Conservation (phyloP, 768 basidiomycete species). For the Collybia mongolica region DNA sequence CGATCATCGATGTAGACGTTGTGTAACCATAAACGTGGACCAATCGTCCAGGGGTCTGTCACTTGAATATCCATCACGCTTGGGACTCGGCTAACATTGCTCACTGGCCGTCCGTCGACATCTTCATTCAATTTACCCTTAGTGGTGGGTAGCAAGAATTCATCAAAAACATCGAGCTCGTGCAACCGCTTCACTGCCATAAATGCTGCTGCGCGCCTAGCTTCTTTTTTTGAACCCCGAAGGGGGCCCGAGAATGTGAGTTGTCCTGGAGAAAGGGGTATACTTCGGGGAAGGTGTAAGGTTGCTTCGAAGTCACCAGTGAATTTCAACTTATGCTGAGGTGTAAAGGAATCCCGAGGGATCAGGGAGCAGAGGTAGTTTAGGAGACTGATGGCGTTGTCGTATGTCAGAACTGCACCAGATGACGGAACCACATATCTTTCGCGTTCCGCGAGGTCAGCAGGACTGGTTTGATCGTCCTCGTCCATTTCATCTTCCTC, state of each 20-base stretch:
- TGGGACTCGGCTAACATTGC: constrained; percentile 45
- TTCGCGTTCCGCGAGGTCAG: constrained; percentile 65
- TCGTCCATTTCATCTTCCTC: constrained; percentile 43
- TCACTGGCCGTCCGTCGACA: constrained; percentile 45
- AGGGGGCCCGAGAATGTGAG: constrained; percentile 59
- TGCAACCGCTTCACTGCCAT: constrained; percentile 70
- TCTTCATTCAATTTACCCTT: constrained; percentile 51
- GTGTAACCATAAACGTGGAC: constrained; percentile 62
- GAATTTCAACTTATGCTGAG: constrained; percentile 57
- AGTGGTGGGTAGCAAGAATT: constrained; percentile 75
- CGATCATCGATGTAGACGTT: constrained; percentile 49
- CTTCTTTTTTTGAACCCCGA: constrained; percentile 72
- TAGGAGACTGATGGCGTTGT: constrained; percentile 68
- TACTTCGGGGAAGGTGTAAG: constrained; percentile 64
- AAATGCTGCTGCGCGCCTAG: constrained; percentile 82
- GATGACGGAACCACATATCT: constrained; percentile 70
- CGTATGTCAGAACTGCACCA: constrained; percentile 79
- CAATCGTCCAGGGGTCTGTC: constrained; percentile 65
- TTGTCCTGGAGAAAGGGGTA: constrained; percentile 56
- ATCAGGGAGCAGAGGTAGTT: constrained; percentile 77
- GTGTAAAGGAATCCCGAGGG: constrained; percentile 69
- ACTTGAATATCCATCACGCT: constrained; percentile 59
- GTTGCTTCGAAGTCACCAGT: constrained; percentile 55
- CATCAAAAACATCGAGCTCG: constrained; percentile 74
- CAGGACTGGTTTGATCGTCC: constrained; percentile 38